Evolutionary conservation across 2,329 filamentous ascomycete genomes (phyloP).

Genomic region (Pseudocercospora pini-densiflorae): DNA sequence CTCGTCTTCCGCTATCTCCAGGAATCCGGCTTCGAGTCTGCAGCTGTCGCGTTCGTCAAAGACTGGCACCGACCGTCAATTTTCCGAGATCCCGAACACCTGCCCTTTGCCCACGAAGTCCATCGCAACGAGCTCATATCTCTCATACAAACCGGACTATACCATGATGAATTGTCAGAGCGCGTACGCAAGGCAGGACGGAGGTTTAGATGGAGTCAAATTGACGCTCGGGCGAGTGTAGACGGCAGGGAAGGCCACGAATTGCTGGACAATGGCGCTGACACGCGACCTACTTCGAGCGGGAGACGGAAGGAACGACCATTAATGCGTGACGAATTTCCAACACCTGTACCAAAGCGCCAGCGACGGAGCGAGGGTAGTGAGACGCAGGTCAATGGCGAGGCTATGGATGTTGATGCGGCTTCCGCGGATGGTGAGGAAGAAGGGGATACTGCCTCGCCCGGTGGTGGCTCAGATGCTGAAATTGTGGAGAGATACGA

Average conservation of each 20-base stretch:
- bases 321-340: slow-evolving; percentile 37
- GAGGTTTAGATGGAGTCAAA: slow-evolving; percentile 34
- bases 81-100: slow-evolving; percentile 58
- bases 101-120: slow-evolving; percentile 65
- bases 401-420: slow-evolving; percentile 50
- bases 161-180: slow-evolving; percentile 47
- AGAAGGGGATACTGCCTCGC: slow-evolving; percentile 34
- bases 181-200: slow-evolving; percentile 31
- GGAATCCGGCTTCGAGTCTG: slow-evolving; percentile 42
- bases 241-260: slow-evolving; percentile 22
- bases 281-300: slow-evolving; percentile 19
- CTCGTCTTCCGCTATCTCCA: slow-evolving; percentile 67
- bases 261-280: slow-evolving; percentile 21
- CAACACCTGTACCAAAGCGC: slow-evolving; percentile 38
- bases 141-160: slow-evolving; percentile 67
- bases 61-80: slow-evolving; percentile 60
- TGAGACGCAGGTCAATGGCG: slow-evolving; percentile 46
- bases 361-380: slow-evolving; percentile 39
- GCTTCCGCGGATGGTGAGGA: slow-evolving; percentile 34
- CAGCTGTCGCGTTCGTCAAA: slow-evolving; percentile 61
- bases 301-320: slow-evolving; percentile 24
- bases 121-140: slow-evolving; percentile 63
- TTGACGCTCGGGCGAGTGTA: slow-evolving; percentile 30
- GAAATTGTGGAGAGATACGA: slow-evolving; percentile 38
- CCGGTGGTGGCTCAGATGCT: slow-evolving; percentile 33